These are phyloP conservation scores for Selaginella moellendorffii DNA, from an alignment of 75 land plant species.

Conservation along the genomic window DNA sequence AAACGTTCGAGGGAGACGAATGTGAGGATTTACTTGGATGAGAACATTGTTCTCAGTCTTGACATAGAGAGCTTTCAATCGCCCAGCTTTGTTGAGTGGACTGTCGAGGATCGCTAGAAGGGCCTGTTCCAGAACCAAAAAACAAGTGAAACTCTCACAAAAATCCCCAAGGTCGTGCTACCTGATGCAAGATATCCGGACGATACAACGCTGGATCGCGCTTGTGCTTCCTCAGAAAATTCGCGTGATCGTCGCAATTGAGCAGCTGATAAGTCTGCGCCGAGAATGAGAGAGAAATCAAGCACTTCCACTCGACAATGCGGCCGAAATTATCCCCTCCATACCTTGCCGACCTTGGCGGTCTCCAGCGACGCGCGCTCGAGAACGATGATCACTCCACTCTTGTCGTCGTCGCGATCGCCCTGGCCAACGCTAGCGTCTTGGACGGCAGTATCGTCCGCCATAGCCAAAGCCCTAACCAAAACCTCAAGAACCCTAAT, in stretches of 20 bases:
- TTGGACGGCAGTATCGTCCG: no score
- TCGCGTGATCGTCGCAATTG: conserved; percentile 55
- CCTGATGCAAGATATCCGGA: conserved; percentile 70
- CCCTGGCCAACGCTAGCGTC: no score
- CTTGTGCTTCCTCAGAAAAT: conserved; percentile 41
- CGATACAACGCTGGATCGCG: conserved; percentile 46
- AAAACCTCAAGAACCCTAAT: no score
- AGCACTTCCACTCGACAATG: neutral
- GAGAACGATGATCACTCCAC: conserved; percentile 45
- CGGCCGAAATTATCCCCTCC: neutral
- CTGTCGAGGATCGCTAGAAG: conserved; percentile 78
- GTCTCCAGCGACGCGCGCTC: conserved; percentile 47
- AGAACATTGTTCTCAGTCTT: conserved; percentile 67
- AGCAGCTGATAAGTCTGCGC: conserved; percentile 42
- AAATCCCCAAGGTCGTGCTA: no score
- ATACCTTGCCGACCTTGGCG: conserved; percentile 65
- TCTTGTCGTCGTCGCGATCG: conserved; percentile 9
- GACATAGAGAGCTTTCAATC: conserved; percentile 60
- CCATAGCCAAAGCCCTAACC: no score
- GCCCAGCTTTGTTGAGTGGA: conserved; percentile 76
- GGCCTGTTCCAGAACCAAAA: conserved; percentile 33
- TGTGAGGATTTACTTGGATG: conserved; percentile 75
- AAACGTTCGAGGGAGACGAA: conserved; percentile 81
- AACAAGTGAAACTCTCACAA: neutral
- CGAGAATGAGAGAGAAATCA: neutral